Evolutionary conservation across 345 rosid genomes (phyloP), one percentile per base, ranked within the genome.

Genomic region (Nasturtium officinale): DNA sequence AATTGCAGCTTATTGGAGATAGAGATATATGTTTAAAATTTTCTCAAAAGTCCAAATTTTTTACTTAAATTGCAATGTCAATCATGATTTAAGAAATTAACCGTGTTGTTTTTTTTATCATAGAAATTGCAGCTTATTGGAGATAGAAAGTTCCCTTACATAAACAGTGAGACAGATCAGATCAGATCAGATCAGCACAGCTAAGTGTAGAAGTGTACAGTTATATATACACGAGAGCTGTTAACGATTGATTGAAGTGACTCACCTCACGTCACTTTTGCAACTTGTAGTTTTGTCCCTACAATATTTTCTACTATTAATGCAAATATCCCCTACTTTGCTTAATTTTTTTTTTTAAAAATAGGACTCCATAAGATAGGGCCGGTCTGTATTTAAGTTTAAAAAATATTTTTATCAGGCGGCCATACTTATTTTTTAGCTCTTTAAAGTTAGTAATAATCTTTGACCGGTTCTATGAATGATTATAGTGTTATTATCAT

Each of bases 111-210:
- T 40, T 5, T 55, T 40, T 18, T 20, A 42, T 9, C 9, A 23
- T 56, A 32, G 23, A 66, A 51, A 20, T 8, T 13, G 53, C 16
- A 50, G 12, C 42, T 26, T 12, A 61, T 13, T 1, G 55, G 69
- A 73, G 51, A 15, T 5, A 48, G 73, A 66, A 67, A 66, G 20
- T 51, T 59, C 67, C n/a, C 20, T 18, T 13, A 10, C 67, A 67
- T n/a, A 40, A 74, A 66, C 61, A 74, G 73, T 75, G 73, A 59
- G 54, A 28, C 60, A 67, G 35, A 66, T 50, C 61, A 75, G 62
- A 75, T 23, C 25, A 23, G 25, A 23, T 23, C 25, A 23, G 25
- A 23, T 67, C 18, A 58, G 60, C 52, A 67, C 47, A 58, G 73
- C 46, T 28, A 74, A 66, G 60, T 18, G 48, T 26, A 21, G 63